These are phyloP conservation scores for Pestalotiopsis sp. DNA, from an alignment of 2,329 filamentous ascomycete genomes.

Conservation along the genomic window DNA sequence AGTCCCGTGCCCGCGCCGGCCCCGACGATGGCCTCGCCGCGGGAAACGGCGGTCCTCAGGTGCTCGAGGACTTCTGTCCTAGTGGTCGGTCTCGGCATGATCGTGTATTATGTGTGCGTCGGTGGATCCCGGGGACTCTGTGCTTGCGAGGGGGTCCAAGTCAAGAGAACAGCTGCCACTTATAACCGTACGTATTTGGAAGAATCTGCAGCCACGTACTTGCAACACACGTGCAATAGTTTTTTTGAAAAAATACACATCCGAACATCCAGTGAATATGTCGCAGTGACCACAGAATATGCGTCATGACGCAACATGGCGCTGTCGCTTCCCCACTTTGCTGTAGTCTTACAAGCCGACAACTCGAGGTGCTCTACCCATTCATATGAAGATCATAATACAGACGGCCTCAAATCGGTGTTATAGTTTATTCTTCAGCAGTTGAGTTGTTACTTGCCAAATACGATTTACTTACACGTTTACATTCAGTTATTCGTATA, in stretches of 20 bases:
- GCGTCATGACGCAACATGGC: conserved; percentile 9
- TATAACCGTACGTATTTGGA: too few relatives aligned
- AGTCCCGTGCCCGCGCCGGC: conserved; percentile 72
- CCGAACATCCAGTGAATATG: background rate
- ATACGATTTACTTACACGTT: too few relatives aligned
- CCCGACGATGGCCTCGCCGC: conserved; percentile 65
- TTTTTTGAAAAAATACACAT: background rate
- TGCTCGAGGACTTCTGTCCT: conserved; percentile 57
- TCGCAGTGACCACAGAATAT: background rate
- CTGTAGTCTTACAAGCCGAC: background rate
- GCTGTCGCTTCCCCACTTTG: conserved; percentile 2
- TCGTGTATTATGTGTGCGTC: background rate
- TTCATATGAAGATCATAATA: background rate
- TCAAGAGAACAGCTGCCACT: too few relatives aligned
- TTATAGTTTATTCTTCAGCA: too few relatives aligned
- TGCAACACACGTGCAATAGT: background rate
- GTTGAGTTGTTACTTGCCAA: too few relatives aligned
- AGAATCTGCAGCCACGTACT: background rate
- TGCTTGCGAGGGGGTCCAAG: background rate
- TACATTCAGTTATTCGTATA: too few relatives aligned
- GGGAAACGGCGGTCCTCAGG: conserved; percentile 55
- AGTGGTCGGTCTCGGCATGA: conserved; percentile 57
- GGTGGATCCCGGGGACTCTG: background rate
- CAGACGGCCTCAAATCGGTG: background rate
- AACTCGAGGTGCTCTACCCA: background rate